phyloP scores from a whole-genome alignment of 140 eudicot species.

The Anethum foeniculum region DNA sequence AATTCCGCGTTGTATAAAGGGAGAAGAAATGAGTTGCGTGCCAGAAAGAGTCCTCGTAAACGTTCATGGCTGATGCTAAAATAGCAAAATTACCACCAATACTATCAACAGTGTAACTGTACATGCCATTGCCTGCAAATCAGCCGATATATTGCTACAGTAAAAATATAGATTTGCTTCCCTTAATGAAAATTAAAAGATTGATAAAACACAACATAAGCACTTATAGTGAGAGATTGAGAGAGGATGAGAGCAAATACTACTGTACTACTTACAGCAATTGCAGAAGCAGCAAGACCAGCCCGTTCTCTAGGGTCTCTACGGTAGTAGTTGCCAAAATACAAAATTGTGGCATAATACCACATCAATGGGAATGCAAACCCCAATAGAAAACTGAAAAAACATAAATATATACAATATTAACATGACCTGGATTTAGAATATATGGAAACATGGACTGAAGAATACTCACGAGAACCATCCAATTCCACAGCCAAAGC shows the following conservation, averaged over 20 bases:
- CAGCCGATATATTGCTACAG: background rate
- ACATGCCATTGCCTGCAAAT: constrained; percentile 75
- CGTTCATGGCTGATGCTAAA: constrained; percentile 17
- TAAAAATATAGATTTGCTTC: background rate
- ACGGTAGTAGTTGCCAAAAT: constrained; percentile 25
- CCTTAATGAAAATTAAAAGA: background rate
- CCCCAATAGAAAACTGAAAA: constrained; percentile 26
- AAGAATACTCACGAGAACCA: constrained; percentile 20
- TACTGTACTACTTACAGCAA: constrained; percentile 9
- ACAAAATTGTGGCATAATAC: constrained; percentile 36
- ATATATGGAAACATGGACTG: constrained; percentile 1
- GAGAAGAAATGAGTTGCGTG: background rate
- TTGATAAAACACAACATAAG: background rate
- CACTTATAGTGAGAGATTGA: background rate
- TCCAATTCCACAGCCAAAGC: constrained; percentile 29
- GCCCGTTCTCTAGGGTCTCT: constrained; percentile 27
- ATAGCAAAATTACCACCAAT: constrained; percentile 23
- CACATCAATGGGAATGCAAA: constrained; percentile 34
- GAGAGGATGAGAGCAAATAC: background rate
- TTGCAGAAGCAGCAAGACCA: constrained; percentile 20
- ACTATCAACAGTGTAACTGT: constrained; percentile 48
- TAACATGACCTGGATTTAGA: background rate
- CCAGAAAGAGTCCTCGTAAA: background rate
- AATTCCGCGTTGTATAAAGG: background rate
- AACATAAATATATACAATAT: background rate